Evolutionary conservation across 352 stramenopile genomes (phyloP).

Genomic region (Globisporangium solare): DNA sequence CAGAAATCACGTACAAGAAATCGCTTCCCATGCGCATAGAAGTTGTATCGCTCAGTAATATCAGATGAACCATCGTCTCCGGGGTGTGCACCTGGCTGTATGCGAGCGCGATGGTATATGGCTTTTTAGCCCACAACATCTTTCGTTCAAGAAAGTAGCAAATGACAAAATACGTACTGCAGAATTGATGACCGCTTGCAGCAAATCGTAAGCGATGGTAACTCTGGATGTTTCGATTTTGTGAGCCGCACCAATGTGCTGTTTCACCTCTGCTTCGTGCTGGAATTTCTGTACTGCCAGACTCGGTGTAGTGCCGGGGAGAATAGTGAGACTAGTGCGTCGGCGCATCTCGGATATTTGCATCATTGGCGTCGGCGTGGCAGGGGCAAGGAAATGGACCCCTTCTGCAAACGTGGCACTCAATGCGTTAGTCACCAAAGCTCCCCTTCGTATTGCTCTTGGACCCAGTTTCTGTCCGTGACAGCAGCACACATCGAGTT

Average conservation of each 20-base stretch:
- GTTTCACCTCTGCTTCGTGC: not conserved
- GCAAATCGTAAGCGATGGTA: constrained; percentile 13
- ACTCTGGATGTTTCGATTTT: not conserved
- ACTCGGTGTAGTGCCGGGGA: constrained; percentile 4
- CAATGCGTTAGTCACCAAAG: no score
- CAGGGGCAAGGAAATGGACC: not conserved
- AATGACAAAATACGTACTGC: constrained; percentile 10
- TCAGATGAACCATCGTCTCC: constrained; percentile 17
- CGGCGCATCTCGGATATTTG: not conserved
- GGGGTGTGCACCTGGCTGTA: constrained; percentile 14
- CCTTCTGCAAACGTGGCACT: no score
- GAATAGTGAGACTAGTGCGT: not conserved
- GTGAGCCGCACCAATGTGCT: not conserved
- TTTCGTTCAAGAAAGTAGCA: not conserved
- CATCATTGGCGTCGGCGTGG: not conserved
- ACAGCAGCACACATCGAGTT: no score
- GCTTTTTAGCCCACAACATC: not conserved
- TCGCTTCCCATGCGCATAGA: constrained; percentile 51
- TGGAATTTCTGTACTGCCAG: constrained; percentile 24
- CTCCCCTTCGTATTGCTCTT: no score
- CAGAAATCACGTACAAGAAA: constrained; percentile 31
- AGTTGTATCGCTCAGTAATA: constrained; percentile 38
- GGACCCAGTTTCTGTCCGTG: no score
- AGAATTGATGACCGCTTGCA: constrained; percentile 32
- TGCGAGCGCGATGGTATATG: no score